Conservation (phyloP, 495 filamentous ascomycete genomes). For the Podospora comata region DNA sequence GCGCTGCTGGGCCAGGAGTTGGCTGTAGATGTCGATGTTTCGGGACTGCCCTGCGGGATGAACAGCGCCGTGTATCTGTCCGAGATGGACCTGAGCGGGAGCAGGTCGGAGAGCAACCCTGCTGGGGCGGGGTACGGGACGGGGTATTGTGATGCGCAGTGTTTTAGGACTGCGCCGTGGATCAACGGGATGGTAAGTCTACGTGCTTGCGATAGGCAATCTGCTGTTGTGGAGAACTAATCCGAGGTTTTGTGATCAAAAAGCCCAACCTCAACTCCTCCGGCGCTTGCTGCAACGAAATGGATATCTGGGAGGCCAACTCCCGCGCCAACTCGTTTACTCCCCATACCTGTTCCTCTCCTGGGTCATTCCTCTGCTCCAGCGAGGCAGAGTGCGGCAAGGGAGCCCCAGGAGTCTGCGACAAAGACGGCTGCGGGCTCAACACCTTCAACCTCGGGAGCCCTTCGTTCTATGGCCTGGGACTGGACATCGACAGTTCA, state of each 20-base stretch:
- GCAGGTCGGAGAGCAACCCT: constrained; percentile 53
- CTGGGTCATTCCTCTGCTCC: constrained; percentile 47
- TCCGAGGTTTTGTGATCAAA: not conserved
- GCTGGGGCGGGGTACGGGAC: constrained; percentile 64
- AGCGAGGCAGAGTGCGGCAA: constrained; percentile 45
- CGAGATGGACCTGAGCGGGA: constrained; percentile 58
- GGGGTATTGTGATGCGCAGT: constrained; percentile 71
- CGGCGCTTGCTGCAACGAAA: constrained; percentile 58
- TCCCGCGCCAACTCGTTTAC: constrained; percentile 52
- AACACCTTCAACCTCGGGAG: constrained; percentile 57
- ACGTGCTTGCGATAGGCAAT: not conserved
- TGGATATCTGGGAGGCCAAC: constrained; percentile 67
- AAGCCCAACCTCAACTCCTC: constrained; percentile 47
- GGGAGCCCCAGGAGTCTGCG: constrained; percentile 53
- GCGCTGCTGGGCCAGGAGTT: constrained; percentile 58
- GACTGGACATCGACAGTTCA: constrained; percentile 58
- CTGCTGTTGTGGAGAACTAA: not conserved
- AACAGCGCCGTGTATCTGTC: constrained; percentile 67
- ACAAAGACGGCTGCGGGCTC: constrained; percentile 62
- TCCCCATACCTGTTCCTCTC: constrained; percentile 54
- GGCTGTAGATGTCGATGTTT: constrained; percentile 62
- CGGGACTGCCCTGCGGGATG: constrained; percentile 59
- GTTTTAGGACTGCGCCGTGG: constrained; percentile 49
- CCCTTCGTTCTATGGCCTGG: constrained; percentile 53
- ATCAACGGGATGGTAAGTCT: constrained; percentile 50